Evolutionary conservation across 1,284 basidiomycete genomes (phyloP).

Genomic region (Ustilago vetiveriae): DNA sequence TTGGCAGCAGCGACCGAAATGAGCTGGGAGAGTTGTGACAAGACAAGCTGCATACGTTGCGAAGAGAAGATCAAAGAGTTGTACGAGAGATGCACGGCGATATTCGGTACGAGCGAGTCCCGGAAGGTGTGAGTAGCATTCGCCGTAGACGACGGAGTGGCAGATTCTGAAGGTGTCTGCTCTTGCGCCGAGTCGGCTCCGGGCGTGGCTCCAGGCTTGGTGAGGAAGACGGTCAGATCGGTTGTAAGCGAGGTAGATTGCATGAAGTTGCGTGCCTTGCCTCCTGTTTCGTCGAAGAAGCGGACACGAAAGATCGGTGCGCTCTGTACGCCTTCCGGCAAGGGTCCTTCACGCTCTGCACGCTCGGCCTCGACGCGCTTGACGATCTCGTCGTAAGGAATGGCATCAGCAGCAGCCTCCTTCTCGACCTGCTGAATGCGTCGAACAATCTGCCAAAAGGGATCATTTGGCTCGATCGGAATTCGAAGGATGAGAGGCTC

Average conservation of each 20-base stretch:
- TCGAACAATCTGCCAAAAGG: slow-evolving; percentile 90
- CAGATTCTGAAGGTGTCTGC: slow-evolving; percentile 12
- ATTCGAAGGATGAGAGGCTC: slow-evolving; percentile 87
- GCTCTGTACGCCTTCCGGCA: slow-evolving; percentile 45
- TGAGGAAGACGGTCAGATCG: slow-evolving; percentile 82
- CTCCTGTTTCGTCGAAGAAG: slow-evolving; percentile 91
- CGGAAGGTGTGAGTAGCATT: slow-evolving; percentile 32
- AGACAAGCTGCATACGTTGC: slow-evolving; percentile 78
- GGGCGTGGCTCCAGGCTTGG: slow-evolving; percentile 51
- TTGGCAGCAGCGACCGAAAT: slow-evolving; percentile 76
- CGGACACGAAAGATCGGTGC: slow-evolving; percentile 85
- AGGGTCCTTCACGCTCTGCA: slow-evolving; percentile 42
- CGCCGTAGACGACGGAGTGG: slow-evolving; percentile 9
- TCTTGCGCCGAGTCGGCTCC: slow-evolving; percentile 30
- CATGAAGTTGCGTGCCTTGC: slow-evolving; percentile 69
- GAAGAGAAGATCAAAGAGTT: slow-evolving; percentile 93
- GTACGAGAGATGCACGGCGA: slow-evolving; percentile 86
- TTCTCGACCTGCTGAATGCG: slow-evolving; percentile 83
- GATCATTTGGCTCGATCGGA: slow-evolving; percentile 83
- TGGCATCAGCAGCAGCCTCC: slow-evolving; percentile 82
- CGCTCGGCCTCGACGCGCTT: slow-evolving; percentile 67
- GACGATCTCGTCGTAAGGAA: slow-evolving; percentile 85
- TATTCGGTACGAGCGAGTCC: slow-evolving; percentile 70
- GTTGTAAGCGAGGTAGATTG: slow-evolving; percentile 76
- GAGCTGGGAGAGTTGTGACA: slow-evolving; percentile 86